Base-by-base conservation (phyloP, 306 rosid genomes). In the Calophaca sinica region DNA sequence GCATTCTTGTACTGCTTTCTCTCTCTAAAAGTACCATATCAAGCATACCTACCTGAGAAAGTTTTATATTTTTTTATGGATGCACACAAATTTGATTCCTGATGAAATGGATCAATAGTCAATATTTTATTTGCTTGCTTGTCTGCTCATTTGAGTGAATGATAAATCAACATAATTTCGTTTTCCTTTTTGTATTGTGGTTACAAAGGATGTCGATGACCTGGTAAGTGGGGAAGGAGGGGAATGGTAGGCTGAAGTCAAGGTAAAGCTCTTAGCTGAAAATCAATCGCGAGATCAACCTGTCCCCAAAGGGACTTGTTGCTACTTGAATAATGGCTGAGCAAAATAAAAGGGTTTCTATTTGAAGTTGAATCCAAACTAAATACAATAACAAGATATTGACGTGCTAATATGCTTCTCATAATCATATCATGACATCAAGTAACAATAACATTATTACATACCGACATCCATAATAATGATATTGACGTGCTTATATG, bases 401-500 rank as follows among this genome's bases (percentile, higher is more conserved):
- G 62, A 55, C 26, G 46, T 13, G 46, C 57, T 12, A 46, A 46
- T 28, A 62, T 75, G 80, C 59, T 12, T 11, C 10, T 32, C 12
- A 60, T 50, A 49, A 36, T 45, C 35, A 42, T 33, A 58, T 59
- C 49, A 28, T 20, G 26, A 20, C 26, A 20, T 20, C 26, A 20
- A 20, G 26, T 1, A 20, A 20, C 26, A 20, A 20, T 10, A 64
- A 5, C 62, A 68, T 7, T 5, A 61, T 26, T 62, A 39, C 3
- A 33, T 44, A 13, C 14, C 72, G 29, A 60, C 48, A 76, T 57
- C 52, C 62, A 55, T n/a, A 65, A 42, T 59, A 39, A 42, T 39
- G 76, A 53, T 72, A n/a, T n/a, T n/a, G n/a, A 55, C 26, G 46
- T 13, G 46, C 57, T 12, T 53, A 46, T 28, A 62, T 75, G 80